A percentile compares a stretch with the other conserved stretches of the same genome.
These are phyloP conservation scores for Pulveroboletus frians DNA, from an alignment of 768 basidiomycete species.

Conservation along the genomic window DNA sequence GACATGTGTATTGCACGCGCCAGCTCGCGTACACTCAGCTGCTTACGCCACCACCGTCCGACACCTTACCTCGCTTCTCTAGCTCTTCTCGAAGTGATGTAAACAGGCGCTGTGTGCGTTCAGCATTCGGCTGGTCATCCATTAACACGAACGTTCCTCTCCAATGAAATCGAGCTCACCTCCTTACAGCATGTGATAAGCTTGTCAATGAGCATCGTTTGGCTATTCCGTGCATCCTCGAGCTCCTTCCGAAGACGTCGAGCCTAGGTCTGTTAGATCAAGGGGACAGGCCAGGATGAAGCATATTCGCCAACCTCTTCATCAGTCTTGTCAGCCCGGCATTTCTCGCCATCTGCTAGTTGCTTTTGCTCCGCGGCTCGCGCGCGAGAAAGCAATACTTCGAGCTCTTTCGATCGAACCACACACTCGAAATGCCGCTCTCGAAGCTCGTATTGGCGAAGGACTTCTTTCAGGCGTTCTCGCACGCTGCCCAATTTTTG, in stretches of 20 bases:
- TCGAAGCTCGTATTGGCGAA: conserved; percentile 83
- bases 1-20: conserved; percentile 14
- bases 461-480: conserved; percentile 80
- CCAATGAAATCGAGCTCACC: conserved; percentile 41
- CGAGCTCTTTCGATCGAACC: conserved; percentile 86
- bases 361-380: conserved; percentile 86
- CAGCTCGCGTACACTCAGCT: conserved; percentile 32
- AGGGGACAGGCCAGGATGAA: conserved; percentile 1
- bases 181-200: conserved; percentile 84
- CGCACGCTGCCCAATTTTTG: conserved; percentile 51
- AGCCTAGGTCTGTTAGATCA: conserved; percentile 38
- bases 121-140: conserved; percentile 63
- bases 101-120: conserved; percentile 77
- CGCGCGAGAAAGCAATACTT: conserved; percentile 80
- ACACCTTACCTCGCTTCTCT: conserved; percentile 58
- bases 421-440: conserved; percentile 92
- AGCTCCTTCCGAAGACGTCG: conserved; percentile 69
- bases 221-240: conserved; percentile 73
- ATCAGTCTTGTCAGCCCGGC: conserved; percentile 59
- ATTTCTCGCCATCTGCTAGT: conserved; percentile 70
- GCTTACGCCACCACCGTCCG: conserved; percentile 41
- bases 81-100: conserved; percentile 78
- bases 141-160: conserved; percentile 9
- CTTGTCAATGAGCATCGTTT: conserved; percentile 78
- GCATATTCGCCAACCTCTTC: conserved; percentile 56